These are phyloP conservation scores for Lentinus tigrinus DNA, from an alignment of 768 basidiomycete species.

Conservation along the genomic window DNA sequence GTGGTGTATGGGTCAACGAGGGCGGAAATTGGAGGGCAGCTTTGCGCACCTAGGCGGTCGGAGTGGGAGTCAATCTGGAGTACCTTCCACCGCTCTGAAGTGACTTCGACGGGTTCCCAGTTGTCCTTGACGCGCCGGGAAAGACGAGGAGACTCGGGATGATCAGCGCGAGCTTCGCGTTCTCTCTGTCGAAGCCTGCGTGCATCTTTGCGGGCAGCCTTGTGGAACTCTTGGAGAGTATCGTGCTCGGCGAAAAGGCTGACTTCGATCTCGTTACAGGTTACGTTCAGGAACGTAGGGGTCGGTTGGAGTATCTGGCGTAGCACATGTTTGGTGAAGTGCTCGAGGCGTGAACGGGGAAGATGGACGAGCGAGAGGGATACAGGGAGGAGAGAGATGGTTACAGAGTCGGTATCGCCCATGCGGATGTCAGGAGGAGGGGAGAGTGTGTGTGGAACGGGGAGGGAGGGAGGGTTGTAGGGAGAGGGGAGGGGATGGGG, in stretches of 20 bases:
- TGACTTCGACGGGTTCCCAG: conserved; percentile 62
- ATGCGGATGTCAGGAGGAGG: conserved; percentile 6
- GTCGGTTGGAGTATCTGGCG: conserved; percentile 66
- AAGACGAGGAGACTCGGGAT: not conserved
- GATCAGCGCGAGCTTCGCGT: conserved; percentile 22
- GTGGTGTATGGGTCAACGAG: conserved; percentile 1
- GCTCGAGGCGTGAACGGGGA: conserved; percentile 63
- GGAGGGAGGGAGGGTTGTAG: not conserved
- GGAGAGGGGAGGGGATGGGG: conserved; percentile 5
- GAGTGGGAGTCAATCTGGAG: conserved; percentile 81
- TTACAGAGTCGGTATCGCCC: conserved; percentile 35
- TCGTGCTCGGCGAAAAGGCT: conserved; percentile 67
- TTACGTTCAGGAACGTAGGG: conserved; percentile 71
- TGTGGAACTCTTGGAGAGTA: conserved; percentile 57
- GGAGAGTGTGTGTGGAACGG: not conserved
- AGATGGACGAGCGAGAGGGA: conserved; percentile 73
- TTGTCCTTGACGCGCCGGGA: conserved; percentile 10
- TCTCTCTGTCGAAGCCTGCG: conserved; percentile 36
- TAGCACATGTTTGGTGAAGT: conserved; percentile 60
- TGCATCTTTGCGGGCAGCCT: conserved; percentile 57
- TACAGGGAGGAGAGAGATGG: conserved; percentile 70
- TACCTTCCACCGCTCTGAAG: conserved; percentile 74
- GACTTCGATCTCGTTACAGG: conserved; percentile 79
- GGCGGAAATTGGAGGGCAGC: not conserved
- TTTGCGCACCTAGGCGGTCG: conserved; percentile 54